Base-by-base conservation (phyloP, 1,139 yeast species). In the Yamadazyma membranifaciens region DNA sequence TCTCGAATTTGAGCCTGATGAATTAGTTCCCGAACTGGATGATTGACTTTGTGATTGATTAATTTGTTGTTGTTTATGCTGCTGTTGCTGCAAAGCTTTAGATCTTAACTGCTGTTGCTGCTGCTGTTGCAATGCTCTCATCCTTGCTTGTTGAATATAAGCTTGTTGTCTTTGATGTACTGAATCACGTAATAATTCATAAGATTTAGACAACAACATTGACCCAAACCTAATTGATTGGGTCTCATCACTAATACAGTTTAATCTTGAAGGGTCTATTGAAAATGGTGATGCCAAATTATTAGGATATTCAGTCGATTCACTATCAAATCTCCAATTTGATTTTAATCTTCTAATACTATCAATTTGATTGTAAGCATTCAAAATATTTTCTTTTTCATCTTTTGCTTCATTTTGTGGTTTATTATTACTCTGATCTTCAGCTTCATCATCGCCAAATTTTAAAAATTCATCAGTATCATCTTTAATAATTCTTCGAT, bases 151-250 rank as follows among this genome's bases (percentile, higher is more conserved):
- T 45, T 71, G 75, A 26, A 70, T 56, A 46, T 60, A 62, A 15
- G 61, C 56, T 46, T 69, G 76, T 54, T 67, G 74, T 40, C 72
- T 61, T 51, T 71, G 76, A 46, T 70, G 75, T 57, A 57, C 79
- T 9, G 77, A 71, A 50, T 74, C 80, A 38, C 79, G 57, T 65
- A 75, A 60, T 62, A 83, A 63, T 38, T 85, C 97, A 56, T 86
- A 87, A 0, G 96, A 83, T 60, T 91, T 91, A 4, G 94, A 81
- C 36, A 89, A 70, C 33, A 91, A 65, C 96, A 89, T 88, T 4
- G 95, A 81, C 6, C 97, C 96, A 62, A 91, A 89, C 46, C 97
- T 72, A 29, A 91, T 87, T 0, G 87, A 82, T 62, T 89, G 97
- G 0, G 97, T 89, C 42, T 83, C 94, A 43, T 84, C 86, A 15